Conservation (phyloP, 2,329 filamentous ascomycete species). For the Trichoderma sp. region DNA sequence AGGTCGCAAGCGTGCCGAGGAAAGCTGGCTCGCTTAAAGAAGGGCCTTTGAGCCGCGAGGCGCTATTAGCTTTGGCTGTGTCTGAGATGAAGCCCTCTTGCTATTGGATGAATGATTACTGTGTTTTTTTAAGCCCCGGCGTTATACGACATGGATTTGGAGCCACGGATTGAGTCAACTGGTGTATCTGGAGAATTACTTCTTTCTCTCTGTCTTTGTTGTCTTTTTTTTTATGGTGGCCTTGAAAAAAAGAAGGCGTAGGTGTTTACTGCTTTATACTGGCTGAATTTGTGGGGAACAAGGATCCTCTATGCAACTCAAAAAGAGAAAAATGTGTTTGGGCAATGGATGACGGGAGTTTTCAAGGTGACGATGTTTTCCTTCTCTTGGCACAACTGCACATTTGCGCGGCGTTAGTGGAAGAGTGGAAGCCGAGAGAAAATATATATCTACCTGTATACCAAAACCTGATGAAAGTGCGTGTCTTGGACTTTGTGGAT, state of each 20-base stretch:
- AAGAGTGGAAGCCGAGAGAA: slow-evolving; percentile 16
- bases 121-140: slow-evolving; percentile 13
- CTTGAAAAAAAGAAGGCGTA: neutral
- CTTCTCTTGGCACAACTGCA: slow-evolving; percentile 19
- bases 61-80: neutral
- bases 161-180: slow-evolving; percentile 8
- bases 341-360: slow-evolving; percentile 3
- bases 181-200: slow-evolving; percentile 9
- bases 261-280: slow-evolving; percentile 6
- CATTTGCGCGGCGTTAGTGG: slow-evolving; percentile 25
- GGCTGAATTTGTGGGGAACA: neutral
- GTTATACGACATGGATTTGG: slow-evolving; percentile 15
- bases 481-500: neutral
- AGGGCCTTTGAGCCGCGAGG: neutral
- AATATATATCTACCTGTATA: neutral
- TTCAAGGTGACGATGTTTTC: slow-evolving; percentile 2
- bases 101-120: slow-evolving; percentile 10
- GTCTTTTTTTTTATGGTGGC: neutral
- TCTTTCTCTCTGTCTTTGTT: neutral
- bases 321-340: slow-evolving; percentile 8
- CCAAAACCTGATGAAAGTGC: neutral
- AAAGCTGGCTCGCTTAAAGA: slow-evolving; percentile 59
- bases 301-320: neutral
- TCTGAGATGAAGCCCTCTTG: neutral
- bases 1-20: slow-evolving; percentile 58